Base-by-base conservation (phyloP, 2,329 filamentous ascomycete species). In the Acephala macrosclerotiorum region DNA sequence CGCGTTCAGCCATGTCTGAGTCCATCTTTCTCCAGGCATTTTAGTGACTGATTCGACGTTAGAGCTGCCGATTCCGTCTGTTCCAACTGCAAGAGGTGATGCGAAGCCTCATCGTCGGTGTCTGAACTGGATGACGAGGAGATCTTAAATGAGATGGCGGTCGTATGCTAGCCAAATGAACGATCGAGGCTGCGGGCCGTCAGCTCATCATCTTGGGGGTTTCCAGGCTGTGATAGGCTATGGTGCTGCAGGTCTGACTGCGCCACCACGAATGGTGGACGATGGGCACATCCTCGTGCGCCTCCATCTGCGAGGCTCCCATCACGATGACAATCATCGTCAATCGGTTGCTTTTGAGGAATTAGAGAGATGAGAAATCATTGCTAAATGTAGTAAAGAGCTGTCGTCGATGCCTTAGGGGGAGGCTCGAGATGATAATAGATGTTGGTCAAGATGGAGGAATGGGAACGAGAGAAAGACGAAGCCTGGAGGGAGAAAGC, bases 21-120 rank as follows among this genome's bases (percentile, higher is more conserved):
- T 16, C 49, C 49, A 53, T 53, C 45, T n/a, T 20, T 49, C n/a
- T 53, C 49, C 26, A 16, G 49, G 26, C 49, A 53, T 53, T 12
- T 53, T 33, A 12, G 11, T 29, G 49, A 53, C 22, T 12, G 22
- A 49, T 53, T 29, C 11, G 11, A 26, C 26, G 49, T 1, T 22
- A 16, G 14, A n/a, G 22, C 18, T 53, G 20, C 25, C 45, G 45
- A 49, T 49, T 20, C 20, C 9, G n/a, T 2, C 20, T 22, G 22
- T 16, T 25, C 45, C 7, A 22, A 49, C 8, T 20, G 11, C 7
- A 26, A 9, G 7, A 20, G 16, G 25, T 6, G 22, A 26, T 33
- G 49, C 25, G 18, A 33, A 53, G 49, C 49, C 5, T 53, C 49
- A 53, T 53, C n/a, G 45, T 53, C 25, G 49, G 26, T 22, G 49